These are phyloP conservation scores for Prunus armeniaca DNA, from an alignment of 306 rosid species.

Conservation along the genomic window DNA sequence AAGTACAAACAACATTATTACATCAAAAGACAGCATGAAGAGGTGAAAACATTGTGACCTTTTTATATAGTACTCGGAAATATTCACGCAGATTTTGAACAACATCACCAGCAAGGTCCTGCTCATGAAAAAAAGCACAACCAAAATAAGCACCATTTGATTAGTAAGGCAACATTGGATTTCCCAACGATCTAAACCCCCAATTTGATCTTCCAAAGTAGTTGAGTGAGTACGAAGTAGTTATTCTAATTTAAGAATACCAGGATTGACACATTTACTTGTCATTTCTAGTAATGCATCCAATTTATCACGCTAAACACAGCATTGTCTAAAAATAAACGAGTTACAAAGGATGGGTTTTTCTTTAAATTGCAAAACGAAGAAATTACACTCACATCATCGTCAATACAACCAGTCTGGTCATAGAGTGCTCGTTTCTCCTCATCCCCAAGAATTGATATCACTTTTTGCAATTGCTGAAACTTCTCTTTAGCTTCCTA, in stretches of 20 bases:
- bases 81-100: conserved; percentile 55
- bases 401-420: conserved; percentile 82
- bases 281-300: background rate
- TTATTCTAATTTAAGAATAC: background rate
- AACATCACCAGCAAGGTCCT: conserved; percentile 84
- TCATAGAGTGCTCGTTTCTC: conserved; percentile 86
- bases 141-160: conserved; percentile 4
- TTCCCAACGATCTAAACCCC: background rate
- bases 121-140: conserved; percentile 28
- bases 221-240: background rate
- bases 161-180: background rate
- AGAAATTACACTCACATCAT: conserved; percentile 53
- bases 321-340: background rate
- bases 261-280: background rate
- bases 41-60: conserved; percentile 39
- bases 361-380: background rate
- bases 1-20: background rate
- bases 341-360: background rate
- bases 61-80: conserved; percentile 64
- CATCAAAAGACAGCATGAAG: conserved; percentile 2
- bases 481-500: conserved; percentile 92
- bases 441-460: conserved; percentile 87
- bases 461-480: conserved; percentile 85
- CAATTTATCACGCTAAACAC: background rate
- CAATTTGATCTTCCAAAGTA: background rate